Evolutionary conservation across 2,329 filamentous ascomycete genomes (phyloP), one percentile per base, ranked within the genome.

Genomic region (Fusarium sp.): DNA sequence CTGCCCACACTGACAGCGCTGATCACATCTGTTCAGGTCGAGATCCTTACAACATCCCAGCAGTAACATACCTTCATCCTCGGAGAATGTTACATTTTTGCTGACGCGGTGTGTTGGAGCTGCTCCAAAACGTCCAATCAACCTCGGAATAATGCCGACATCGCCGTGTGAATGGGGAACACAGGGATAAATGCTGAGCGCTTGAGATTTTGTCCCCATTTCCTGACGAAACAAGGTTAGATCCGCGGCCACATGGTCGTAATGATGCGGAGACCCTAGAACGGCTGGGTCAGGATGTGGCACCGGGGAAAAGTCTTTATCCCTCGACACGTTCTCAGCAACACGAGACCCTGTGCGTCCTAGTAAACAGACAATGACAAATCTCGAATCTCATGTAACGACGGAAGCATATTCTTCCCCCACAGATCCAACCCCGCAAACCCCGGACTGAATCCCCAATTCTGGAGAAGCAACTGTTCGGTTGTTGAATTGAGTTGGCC

Each of bases 391-490:
- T 51, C 61, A 62, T 68, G 55, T 60, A 72, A 73, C 34, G 66
- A 65, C 75, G 77, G 77, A 78, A 76, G 65, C 68, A 55, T 74
- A 62, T 78, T 78, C 77, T 76, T 78, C 77, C 77, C 77, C 77
- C 77, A 70, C 77, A 78, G 47, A 75, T 70, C 42, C 62, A 64
- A 64, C 76, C 77, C 77, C 77, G 72, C 75, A 75, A 78, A 78
- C 77, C 77, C 77, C 77, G 68, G 74, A 78, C 75, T 78, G 47
- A 30, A 56, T 64, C 75, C 67, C 70, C 61, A 73, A 42, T 59
- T 62, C 51, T 71, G 73, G 77, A 71, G 66, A 64, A 63, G 50
- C 55, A 62, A 36, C 66, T 41, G 47, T 66, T 39, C 20, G 39
- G 66, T 32, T 45, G 66, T 54, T 65, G 57, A 14, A 55, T 72